phyloP scores from a whole-genome alignment of 2,329 filamentous ascomycete species.

The Monosporascus sp. region DNA sequence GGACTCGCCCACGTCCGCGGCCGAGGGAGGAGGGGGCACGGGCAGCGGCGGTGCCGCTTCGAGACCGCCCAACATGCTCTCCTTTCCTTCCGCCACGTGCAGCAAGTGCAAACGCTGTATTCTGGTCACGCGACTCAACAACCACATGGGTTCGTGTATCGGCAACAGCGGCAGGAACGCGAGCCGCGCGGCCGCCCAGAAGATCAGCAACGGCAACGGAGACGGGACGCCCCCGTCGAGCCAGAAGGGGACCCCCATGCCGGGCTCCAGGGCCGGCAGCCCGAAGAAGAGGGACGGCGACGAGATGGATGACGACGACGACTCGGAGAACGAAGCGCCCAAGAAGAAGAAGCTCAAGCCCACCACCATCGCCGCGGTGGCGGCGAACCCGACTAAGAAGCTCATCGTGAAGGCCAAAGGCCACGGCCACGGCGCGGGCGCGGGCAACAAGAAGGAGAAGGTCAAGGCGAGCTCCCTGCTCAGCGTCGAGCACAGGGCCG shows the following conservation, averaged over 20 bases:
- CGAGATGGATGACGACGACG: slow-evolving; percentile 48
- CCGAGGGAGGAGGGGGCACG: slow-evolving; percentile 42
- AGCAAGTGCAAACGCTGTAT: slow-evolving; percentile 64
- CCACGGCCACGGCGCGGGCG: slow-evolving; percentile 10
- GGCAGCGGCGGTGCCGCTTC: slow-evolving; percentile 26
- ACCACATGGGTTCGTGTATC: slow-evolving; percentile 65
- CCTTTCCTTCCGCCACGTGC: slow-evolving; percentile 61
- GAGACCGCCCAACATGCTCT: slow-evolving; percentile 55
- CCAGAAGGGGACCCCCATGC: slow-evolving; percentile 56
- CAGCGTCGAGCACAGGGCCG: slow-evolving; percentile 42
- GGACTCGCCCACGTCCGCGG: slow-evolving; percentile 39
- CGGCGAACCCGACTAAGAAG: slow-evolving; percentile 41
- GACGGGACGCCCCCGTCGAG: slow-evolving; percentile 57
- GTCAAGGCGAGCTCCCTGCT: slow-evolving; percentile 45
- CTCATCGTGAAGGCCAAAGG: slow-evolving; percentile 50
- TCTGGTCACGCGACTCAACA: slow-evolving; percentile 59
- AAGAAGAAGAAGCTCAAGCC: slow-evolving; percentile 58
- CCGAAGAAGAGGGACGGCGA: slow-evolving; percentile 54
- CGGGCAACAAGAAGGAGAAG: slow-evolving; percentile 48
- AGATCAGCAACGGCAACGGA: slow-evolving; percentile 52
- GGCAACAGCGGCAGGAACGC: slow-evolving; percentile 60
- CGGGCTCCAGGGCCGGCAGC: slow-evolving; percentile 48
- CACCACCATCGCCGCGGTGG: slow-evolving; percentile 13
- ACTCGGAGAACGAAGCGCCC: slow-evolving; percentile 43
- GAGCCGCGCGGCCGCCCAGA: slow-evolving; percentile 56